Base-by-base conservation (phyloP, 2,329 filamentous ascomycete species). In the Torrubiella hemipterigena region DNA sequence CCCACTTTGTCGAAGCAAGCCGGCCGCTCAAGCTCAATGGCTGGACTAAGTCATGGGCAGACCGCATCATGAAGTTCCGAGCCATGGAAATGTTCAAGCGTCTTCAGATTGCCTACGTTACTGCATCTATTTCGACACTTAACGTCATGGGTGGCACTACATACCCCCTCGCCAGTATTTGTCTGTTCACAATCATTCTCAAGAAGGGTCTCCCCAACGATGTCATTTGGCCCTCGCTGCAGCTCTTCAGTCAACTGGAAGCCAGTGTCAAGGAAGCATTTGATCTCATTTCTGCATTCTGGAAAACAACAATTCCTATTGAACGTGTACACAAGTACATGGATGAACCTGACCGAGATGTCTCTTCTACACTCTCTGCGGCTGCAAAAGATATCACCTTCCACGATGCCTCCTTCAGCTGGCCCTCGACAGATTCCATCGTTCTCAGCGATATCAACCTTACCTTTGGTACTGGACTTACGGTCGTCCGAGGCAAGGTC, bases 1-100 rank as follows among this genome's bases (percentile, higher is more conserved):
- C 80, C 3, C 84, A 93, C 46, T 91, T 93, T 36, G 81, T 94
- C 31, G 85, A 93, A 51, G 77, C 82, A 0, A 84, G 91, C 33
- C 73, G 85, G 4, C 82, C 89, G 1, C 50, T 59, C 6, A 59
- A 59, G 39, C 48, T 59, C 18, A 59, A 59, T 21, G 55, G 55
- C 6, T 59, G 55, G 55, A 59, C 55, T 2, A 44, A 42, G 1
- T 51, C 52, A 0, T 59, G 55, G 55, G 50, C 45, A 26, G 39
- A 38, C 13, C 43, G 55, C 4, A 59, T 59, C 30, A 38, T 59
- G 38, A 46, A 41, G 19, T 57, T 59, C 12, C 43, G 55, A 1
- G 45, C 42, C 4, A 29, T 46, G 20, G 55, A 59, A 31, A 58
- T 59, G 55, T 33, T 35, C 17, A 56, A 56, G 34, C 46, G 55